Conservation (phyloP, 179 eudicot species). For the Carnegiea gigantea region DNA sequence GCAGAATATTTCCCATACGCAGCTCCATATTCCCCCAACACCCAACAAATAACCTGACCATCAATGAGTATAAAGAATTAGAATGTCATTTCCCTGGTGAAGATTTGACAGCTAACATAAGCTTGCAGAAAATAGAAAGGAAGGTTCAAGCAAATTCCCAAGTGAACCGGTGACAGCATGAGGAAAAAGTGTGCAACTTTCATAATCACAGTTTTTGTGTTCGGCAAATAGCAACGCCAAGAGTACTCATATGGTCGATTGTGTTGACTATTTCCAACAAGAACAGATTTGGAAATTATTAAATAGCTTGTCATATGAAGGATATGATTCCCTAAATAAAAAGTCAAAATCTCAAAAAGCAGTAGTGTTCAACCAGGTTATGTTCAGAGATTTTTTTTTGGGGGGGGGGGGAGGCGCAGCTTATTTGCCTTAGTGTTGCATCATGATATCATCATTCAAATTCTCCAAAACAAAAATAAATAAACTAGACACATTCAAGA, state of each 20-base stretch:
- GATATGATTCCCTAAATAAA: neutral
- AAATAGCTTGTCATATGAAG: neutral
- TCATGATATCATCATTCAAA: neutral
- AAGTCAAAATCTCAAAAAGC: neutral
- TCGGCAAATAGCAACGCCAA: neutral
- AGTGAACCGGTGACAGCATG: neutral
- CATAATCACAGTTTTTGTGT: neutral
- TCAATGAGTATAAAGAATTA: neutral
- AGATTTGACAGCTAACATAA: neutral
- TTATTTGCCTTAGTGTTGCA: neutral
- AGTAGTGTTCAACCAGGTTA: neutral
- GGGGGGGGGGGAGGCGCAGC: too few species aligned
- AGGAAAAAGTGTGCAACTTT: neutral
- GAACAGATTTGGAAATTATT: neutral
- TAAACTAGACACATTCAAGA: neutral
- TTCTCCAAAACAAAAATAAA: neutral
- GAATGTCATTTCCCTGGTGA: neutral
- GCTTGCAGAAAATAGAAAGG: neutral
- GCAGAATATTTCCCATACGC: slow-evolving; percentile 92
- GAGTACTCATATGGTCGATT: neutral
- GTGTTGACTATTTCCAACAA: neutral
- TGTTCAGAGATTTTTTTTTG: neutral
- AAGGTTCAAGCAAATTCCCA: neutral
- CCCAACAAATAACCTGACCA: slow-evolving; percentile 95
- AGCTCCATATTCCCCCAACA: slow-evolving; percentile 97